Base-by-base conservation (phyloP, 1,284 basidiomycete species). In the Pseudozyma sp. region DNA sequence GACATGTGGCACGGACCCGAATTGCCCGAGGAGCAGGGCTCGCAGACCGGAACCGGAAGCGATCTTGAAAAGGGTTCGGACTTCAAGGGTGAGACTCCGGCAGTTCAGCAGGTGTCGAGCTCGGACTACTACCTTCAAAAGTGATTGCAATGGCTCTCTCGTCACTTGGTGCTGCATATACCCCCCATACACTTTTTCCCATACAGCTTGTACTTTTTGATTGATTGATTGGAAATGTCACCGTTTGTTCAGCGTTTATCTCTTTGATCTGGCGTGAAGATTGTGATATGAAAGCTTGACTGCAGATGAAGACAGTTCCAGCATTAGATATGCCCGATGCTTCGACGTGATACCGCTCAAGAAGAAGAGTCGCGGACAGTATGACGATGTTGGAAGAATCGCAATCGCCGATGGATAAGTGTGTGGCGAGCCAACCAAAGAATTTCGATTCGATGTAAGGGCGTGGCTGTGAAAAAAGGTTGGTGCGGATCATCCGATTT, bases 91-190 rank as follows among this genome's bases (percentile, higher is more conserved):
- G 39, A 17, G 7, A n/a, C 33, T 4, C 10, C 37, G 10, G 31
- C 40, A 9, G 45, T 39, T 16, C 50, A 30, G 13, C 44, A 69
- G 49, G 59, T 63, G 44, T 9, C 43, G 39, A 51, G 33, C 46
- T 42, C 49, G 16, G 64, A 73, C 7, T 69, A 74, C 56, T 67
- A 74, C 45, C 39, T 63, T n/a, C 48, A 69, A n/a, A 74, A 74
- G 67, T 74, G 37, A 54, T 35, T 33, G 39, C 9, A 14, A 10
- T 37, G 35, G 8, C 14, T 37, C 14, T 14, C 8, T 37, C 2
- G 9, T 8, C 35, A 37, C 14, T 14, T 37, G 8, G 35, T 37
- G 14, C 35, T 37, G 8, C 14, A 37, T 37, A 37, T 37, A 37
- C 35, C 35, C 8, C 35, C 35, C 35, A 37, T 24, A 24, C 24